Evolutionary conservation across 495 filamentous ascomycete species (phyloP), one percentile per base, ranked within the genome.

Genomic region (Lentithecium fluviatile): DNA sequence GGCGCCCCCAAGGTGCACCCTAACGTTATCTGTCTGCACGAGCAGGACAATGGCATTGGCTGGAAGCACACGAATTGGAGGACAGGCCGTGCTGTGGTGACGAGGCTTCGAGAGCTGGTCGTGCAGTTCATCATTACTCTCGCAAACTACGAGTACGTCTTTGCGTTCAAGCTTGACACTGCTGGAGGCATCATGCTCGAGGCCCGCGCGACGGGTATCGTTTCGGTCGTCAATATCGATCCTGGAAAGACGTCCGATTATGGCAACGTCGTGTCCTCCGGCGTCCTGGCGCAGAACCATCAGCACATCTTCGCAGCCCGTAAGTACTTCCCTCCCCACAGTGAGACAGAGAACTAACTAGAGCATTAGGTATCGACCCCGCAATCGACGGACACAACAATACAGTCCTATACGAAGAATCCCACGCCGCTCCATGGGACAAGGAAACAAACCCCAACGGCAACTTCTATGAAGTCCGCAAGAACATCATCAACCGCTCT

Each of bases 101-200:
- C 60, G 12, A 59, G 71, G n/a, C 20, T 55, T 34, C 66, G 71
- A 11, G 62, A 69, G 20, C 69, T 74, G 2, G 66, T 74, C 19
- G 58, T 74, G 13, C 71, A 74, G 40, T 69, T 62, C 56, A 71
- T 74, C 63, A 68, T 74, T 48, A 74, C 71, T 3, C 55, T 74
- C 1, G 69, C 61, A 4, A 74, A 74, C 55, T 74, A 73, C 58
- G 71, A 74, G 46, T 74, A 74, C 47, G 63, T 71, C 24, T 71
- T 74, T 52, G 68, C 69, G 7, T 74, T 51, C 62, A 66, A 62
- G 32, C 62, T 74, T 52, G 62, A 69, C 34, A 64, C 63, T 25
- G 58, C 62, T 12, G 71, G 66, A 20, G 65, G 66, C 7, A 65
- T 74, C 58, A 58, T 55, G 7, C 45, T 68, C 50, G 71, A 74